Base-by-base conservation (phyloP, 164 flowering plant genomes). In the Kalanchoe fedtschenkoi region DNA sequence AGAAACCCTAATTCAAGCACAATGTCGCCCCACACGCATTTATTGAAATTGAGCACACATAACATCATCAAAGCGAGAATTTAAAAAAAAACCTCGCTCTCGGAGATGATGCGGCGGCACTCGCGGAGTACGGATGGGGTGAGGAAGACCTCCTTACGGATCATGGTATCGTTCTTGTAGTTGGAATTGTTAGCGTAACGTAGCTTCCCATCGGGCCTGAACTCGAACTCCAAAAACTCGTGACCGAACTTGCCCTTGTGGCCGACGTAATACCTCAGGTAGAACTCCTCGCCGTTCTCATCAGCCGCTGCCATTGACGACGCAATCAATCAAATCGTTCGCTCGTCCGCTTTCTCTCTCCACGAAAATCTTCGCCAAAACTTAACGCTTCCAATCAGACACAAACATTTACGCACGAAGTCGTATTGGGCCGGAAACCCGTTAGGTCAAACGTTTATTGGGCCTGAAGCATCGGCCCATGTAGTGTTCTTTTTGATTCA, bases 101-200 rank as follows among this genome's bases (percentile, higher is more conserved):
- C 95, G 60, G 88, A 33, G 66, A 92, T 84, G 77, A 92, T 86
- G 72, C 92, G 83, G 64, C 91, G 92, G 71, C 91, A 86, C 68
- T 89, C 96, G 19, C 80, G 78, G 76, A 89, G 81, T 58, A 84
- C 96, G 58, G 98, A 80, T 16, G 96, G 91, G 39, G 95, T 79
- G 66, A 92, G 81, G 67, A 84, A 89, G 65, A 92, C 87, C 73
- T 92, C 93, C 68, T 92, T 92, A 42, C 98, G 91, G 57, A 89
- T 92, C 86, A 92, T 92, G 66, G 89, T 89, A 67, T 92, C 96
- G 81, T 89, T 92, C 72, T 87, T 92, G 86, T 92, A 92, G 80
- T 92, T 92, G 73, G 96, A 92, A 75, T 92, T 92, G 81, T 92
- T 89, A 58, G 98, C 93, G 35, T 89, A 89, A 0, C 96, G 83